These are phyloP conservation scores for Pseudovirgaria hyperparasitica DNA, from an alignment of 2,329 filamentous ascomycete genomes.

Conservation along the genomic window DNA sequence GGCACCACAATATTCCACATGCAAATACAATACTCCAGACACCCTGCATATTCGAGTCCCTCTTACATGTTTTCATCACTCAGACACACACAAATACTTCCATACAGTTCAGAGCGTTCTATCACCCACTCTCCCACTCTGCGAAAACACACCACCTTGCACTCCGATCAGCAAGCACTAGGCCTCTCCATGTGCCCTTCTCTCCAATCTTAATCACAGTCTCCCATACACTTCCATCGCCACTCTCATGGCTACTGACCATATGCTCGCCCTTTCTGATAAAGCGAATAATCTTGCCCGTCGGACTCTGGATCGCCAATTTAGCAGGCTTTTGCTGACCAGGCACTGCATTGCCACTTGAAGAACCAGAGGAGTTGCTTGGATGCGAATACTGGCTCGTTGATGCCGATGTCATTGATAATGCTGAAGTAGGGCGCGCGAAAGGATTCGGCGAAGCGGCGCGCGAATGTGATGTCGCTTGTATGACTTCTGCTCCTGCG, in stretches of 20 bases:
- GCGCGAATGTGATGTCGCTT: slow-evolving; percentile 24
- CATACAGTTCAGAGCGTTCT: no score
- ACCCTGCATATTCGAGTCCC: no score
- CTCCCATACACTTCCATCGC: slow-evolving; percentile 70
- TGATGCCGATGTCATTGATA: slow-evolving; percentile 47
- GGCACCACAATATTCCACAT: no score
- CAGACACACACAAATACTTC: no score
- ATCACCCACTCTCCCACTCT: slow-evolving; percentile 68
- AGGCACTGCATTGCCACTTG: slow-evolving; percentile 42
- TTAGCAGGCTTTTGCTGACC: slow-evolving; percentile 73
- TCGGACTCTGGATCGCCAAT: slow-evolving; percentile 84
- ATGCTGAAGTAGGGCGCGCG: slow-evolving; percentile 42
- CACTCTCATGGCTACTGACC: slow-evolving; percentile 42
- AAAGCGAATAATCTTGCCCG: slow-evolving; percentile 83
- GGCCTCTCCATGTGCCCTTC: slow-evolving; percentile 64
- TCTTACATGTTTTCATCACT: no score
- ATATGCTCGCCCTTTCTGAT: slow-evolving; percentile 66
- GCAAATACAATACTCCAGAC: no score
- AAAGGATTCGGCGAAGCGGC: slow-evolving; percentile 39
- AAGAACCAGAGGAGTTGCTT: slow-evolving; percentile 42
- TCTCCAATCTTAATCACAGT: slow-evolving; percentile 86
- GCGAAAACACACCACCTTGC: slow-evolving; percentile 88
- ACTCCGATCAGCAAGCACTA: slow-evolving; percentile 72
- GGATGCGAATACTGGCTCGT: slow-evolving; percentile 40
- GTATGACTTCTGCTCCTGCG: slow-evolving; percentile 15